Evolutionary conservation across 495 filamentous ascomycete genomes (phyloP), one percentile per base, ranked within the genome.

Genomic region (Penicillium herquei): DNA sequence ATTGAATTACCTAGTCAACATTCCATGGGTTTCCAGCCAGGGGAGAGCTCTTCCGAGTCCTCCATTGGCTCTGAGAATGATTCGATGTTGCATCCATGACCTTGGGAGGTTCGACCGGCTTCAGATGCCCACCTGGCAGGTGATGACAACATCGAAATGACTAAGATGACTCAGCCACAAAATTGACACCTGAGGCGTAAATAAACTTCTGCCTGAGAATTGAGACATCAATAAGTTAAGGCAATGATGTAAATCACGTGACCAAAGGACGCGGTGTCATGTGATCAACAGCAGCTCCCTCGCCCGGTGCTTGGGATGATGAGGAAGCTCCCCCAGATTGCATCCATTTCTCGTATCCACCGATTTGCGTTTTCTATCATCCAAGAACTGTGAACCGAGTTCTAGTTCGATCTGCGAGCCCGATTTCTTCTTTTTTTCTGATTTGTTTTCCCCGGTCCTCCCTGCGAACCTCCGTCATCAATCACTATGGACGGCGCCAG

Each of bases 401-500:
- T 57, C 41, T 32, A 35, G 18, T 32, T 17, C 14, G 31, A 10
- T 21, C 47, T 30, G 34, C 17, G 39, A 51, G 26, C 18, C 34
- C 34, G 37, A 37, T 31, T 31, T 16, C 13, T 34, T 51, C n/a
- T 52, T 7, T n/a, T 7, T 32, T 46, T 32, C 45, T 39, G 31
- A 43, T 35, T 39, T 46, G 47, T 13, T 31, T 49, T 21, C 35
- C 5, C 32, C 42, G 39, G 33, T 35, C 12, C 32, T 56, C 39
- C 41, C 35, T 49, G 37, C 26, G 49, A 50, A 51, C 49, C 31
- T 37, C 43, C 39, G 42, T 37, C 54, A 49, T 54, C 55, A 39
- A 55, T 56, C 71, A 72, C 56, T 45, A 82, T 82, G 80, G 74
- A 76, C 70, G 72, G 74, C 52, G 75, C 71, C 59, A 62, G 67